phyloP scores from a whole-genome alignment of 352 stramenopile species.

The Globisporangium solare region DNA sequence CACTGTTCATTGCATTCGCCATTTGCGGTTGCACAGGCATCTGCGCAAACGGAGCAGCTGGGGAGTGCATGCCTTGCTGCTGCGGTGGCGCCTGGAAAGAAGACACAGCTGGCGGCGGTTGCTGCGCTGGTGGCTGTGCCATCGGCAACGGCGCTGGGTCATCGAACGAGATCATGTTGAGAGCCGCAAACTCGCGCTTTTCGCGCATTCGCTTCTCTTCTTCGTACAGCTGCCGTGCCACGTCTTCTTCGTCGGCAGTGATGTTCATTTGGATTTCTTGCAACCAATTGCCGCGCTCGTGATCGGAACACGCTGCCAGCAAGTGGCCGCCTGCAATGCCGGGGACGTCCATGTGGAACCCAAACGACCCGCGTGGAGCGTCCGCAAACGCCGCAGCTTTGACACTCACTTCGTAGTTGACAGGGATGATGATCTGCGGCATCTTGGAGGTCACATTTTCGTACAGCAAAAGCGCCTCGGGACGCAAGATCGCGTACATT shows the following conservation, averaged over 20 bases:
- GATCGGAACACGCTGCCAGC: conserved; percentile 47
- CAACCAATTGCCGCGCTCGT: conserved; percentile 75
- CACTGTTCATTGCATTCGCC: not conserved
- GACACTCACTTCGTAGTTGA: conserved; percentile 58
- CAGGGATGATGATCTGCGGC: conserved; percentile 71
- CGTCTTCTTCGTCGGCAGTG: conserved; percentile 29
- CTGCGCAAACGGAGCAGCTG: not conserved
- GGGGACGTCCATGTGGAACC: conserved; percentile 60
- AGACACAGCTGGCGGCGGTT: conserved; percentile 6
- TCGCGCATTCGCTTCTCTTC: conserved; percentile 50
- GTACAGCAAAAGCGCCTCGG: conserved; percentile 70
- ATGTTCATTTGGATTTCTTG: conserved; percentile 76
- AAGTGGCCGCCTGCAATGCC: conserved; percentile 57
- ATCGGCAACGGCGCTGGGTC: conserved; percentile 16
- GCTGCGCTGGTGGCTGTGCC: not conserved
- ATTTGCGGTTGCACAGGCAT: not conserved
- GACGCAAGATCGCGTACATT: conserved; percentile 62
- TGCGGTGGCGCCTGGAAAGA: not conserved
- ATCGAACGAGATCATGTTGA: conserved; percentile 83
- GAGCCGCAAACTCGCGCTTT: conserved; percentile 53
- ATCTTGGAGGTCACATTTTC: conserved; percentile 45
- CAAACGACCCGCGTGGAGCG: conserved; percentile 41
- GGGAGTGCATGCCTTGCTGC: conserved; percentile 4
- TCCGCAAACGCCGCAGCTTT: conserved; percentile 43
- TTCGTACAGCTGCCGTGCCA: conserved; percentile 37